Percentiles rank a stretch among this genome's conserved stretches.
These are phyloP conservation scores for Capsicum baccatum DNA, from an alignment of 257 asterid species.

Conservation along the genomic window DNA sequence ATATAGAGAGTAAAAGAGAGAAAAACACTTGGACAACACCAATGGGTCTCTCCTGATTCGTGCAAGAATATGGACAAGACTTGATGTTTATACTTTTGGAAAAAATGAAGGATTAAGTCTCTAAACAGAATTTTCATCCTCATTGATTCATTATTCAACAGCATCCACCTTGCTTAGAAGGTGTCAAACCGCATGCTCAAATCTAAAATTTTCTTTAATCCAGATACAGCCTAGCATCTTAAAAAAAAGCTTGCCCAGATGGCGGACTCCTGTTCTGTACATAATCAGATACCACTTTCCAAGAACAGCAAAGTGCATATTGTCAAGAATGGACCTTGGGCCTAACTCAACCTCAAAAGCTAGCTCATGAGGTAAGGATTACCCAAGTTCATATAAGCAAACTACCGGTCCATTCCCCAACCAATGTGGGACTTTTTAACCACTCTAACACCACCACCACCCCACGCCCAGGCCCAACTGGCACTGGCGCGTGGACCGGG, in stretches of 20 bases:
- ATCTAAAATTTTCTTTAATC: not conserved
- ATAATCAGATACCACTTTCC: slow-evolving; percentile 16
- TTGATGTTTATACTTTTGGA: not conserved
- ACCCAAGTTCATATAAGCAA: too few relatives aligned
- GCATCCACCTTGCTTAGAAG: slow-evolving; percentile 12
- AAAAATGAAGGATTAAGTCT: not conserved
- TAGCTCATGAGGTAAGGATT: too few relatives aligned
- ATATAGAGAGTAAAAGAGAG: slow-evolving; percentile 1
- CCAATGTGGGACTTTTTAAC: too few relatives aligned
- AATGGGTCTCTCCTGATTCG: slow-evolving; percentile 13
- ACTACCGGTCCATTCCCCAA: too few relatives aligned
- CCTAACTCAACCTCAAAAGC: too few relatives aligned
- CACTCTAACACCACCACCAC: too few relatives aligned
- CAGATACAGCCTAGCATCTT: not conserved
- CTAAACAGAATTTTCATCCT: not conserved
- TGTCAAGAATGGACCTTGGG: too few relatives aligned
- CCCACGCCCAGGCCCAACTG: too few relatives aligned
- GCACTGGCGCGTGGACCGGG: too few relatives aligned
- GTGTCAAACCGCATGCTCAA: slow-evolving; percentile 18
- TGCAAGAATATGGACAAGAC: slow-evolving; percentile 6
- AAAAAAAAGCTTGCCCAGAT: slow-evolving; percentile 8
- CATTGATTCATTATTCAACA: not conserved
- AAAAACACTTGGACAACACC: not conserved
- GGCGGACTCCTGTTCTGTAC: not conserved
- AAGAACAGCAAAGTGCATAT: slow-evolving; percentile 6